These are phyloP conservation scores for Phytopythium mirpurense DNA, from an alignment of 352 stramenopile species.

Conservation along the genomic window DNA sequence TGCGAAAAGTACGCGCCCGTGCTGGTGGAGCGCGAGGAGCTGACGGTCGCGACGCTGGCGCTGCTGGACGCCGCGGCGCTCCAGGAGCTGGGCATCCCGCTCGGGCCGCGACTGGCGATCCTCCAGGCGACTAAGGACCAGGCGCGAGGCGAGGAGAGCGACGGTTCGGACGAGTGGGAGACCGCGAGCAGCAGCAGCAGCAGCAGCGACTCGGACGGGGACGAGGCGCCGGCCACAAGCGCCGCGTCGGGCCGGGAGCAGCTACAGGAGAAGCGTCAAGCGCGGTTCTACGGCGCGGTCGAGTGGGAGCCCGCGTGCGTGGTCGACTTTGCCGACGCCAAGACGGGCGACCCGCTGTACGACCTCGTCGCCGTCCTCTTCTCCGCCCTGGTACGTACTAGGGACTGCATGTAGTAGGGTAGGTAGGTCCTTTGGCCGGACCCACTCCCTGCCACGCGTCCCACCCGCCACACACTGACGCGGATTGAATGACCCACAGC, in stretches of 20 bases:
- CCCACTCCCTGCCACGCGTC: too few relatives aligned
- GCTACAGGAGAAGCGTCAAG: constrained; percentile 34
- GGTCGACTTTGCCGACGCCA: constrained; percentile 87
- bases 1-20: constrained; percentile 49
- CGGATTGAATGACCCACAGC: constrained; percentile 20
- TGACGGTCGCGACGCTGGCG: constrained; percentile 41
- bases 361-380: constrained; percentile 83
- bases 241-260: too few relatives aligned
- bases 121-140: constrained; percentile 24
- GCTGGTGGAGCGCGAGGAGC: constrained; percentile 51
- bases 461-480: too few relatives aligned
- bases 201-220: constrained; percentile 43
- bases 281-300: constrained; percentile 37
- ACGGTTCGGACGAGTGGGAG: constrained; percentile 46
- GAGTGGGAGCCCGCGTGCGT: constrained; percentile 63
- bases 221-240: too few relatives aligned
- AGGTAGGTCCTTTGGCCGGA: too few relatives aligned
- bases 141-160: constrained; percentile 18
- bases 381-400: constrained; percentile 52
- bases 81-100: constrained; percentile 49
- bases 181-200: constrained; percentile 32
- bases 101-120: constrained; percentile 56
- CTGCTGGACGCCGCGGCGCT: constrained; percentile 45
- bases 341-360: constrained; percentile 83
- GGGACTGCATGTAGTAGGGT: background rate